Evolutionary conservation across 257 asterid genomes (phyloP), one percentile per base, ranked within the genome.

Genomic region (Solanum dulcamara): DNA sequence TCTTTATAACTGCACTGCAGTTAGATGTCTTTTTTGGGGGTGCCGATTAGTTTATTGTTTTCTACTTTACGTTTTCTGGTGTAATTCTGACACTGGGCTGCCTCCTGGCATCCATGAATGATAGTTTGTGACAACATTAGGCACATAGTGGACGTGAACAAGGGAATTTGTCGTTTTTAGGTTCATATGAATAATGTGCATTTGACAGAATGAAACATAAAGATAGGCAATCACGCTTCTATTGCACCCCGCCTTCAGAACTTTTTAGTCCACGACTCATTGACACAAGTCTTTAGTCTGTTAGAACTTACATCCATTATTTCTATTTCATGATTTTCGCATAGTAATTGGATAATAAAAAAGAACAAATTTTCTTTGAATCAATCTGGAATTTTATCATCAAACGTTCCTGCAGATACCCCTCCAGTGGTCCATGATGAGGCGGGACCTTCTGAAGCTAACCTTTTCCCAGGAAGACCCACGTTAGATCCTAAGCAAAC

Each of bases 391-490:
- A 37, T 53, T 22, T 9, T 33, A 11, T 55, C 83, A 13, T 32
- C 5, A 44, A 24, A 77, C 32, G 7, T 46, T n/a, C 64, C 44
- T 48, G 89, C 91, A 94, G 98, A 91, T 83, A 91, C 59, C 2
- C 85, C 86, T 62, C 89, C 93, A 0, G 72, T 57, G 13, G 86
- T 82, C 80, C 92, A 90, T 51, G 91, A 92, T 86, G 94, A 90
- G 84, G 89, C 86, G 1, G 94, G 92, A 12, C 85, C 97, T 64
- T 94, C 98, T 32, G 93, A 92, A 85, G 90, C 93, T 79, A 93
- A 91, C 81, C 92, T 88, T 84, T 89, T 87, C 32, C 60, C 90
- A 7, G 93, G 93, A 40, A 88, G 74, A 88, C 81, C 80, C 87
- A 86, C 86, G 79, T 64, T 85, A 67, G 97, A 89, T 83, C 89